phyloP scores from a whole-genome alignment of 257 asterid species.

The Knoxia roxburghii region DNA sequence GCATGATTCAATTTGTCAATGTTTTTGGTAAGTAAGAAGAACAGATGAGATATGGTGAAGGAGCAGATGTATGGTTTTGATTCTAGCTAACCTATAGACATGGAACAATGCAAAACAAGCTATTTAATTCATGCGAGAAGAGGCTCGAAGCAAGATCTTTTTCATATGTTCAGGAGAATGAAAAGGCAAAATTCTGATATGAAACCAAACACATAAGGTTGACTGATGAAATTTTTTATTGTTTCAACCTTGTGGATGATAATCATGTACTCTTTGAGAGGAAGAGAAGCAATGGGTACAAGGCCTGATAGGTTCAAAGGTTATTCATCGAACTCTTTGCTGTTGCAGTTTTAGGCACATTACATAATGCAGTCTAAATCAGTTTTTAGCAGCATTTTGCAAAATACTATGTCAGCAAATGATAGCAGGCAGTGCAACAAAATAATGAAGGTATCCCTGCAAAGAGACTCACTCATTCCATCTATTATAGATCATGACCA shows the following conservation, averaged over 20 bases:
- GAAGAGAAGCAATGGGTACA: background rate
- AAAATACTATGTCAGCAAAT: background rate
- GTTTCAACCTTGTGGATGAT: background rate
- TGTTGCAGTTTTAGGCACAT: background rate
- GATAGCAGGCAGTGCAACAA: background rate
- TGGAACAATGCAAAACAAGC: background rate
- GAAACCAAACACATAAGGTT: background rate
- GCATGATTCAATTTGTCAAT: background rate
- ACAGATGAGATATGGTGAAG: background rate
- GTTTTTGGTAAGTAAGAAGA: background rate
- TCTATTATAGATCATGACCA: slow-evolving; percentile 83
- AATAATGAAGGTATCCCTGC: background rate
- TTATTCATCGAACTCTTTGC: background rate
- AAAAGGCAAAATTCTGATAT: background rate
- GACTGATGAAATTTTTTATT: background rate
- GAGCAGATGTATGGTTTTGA: background rate
- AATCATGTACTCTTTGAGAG: background rate
- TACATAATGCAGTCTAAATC: background rate
- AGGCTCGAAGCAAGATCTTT: background rate
- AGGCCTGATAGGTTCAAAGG: background rate
- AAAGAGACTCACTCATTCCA: slow-evolving; percentile 70
- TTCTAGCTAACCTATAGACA: background rate
- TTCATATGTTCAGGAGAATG: background rate
- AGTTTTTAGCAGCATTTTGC: background rate
- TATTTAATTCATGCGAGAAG: background rate